Percentiles rank a stretch among this genome's conserved stretches.
Conservation (phyloP, 2,329 filamentous ascomycete species). For the Epichloe sylvatica region DNA sequence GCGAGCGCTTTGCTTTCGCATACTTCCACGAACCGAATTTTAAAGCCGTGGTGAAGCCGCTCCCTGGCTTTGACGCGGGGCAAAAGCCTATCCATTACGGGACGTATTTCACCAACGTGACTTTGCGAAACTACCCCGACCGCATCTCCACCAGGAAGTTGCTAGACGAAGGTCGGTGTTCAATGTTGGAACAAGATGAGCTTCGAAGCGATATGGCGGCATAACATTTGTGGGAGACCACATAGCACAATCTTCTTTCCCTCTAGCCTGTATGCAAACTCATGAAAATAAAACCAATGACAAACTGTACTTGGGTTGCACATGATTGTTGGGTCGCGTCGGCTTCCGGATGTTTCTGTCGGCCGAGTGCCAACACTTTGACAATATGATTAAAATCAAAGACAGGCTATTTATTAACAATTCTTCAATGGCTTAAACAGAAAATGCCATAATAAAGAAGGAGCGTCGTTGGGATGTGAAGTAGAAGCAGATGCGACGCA, state of each 20-base stretch:
- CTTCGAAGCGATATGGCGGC: conserved; percentile 13
- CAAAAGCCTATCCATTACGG: conserved; percentile 30
- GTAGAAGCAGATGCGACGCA: too few relatives aligned
- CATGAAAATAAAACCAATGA: too few relatives aligned
- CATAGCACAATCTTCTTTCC: neutral
- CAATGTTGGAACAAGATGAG: conserved; percentile 9
- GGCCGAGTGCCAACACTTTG: neutral
- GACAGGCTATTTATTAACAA: too few relatives aligned
- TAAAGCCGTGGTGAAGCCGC: conserved; percentile 27
- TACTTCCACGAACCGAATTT: conserved; percentile 40
- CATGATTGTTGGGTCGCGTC: too few relatives aligned
- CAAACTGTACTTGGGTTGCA: too few relatives aligned
- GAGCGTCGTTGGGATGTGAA: too few relatives aligned
- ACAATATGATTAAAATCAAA: too few relatives aligned
- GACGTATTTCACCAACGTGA: conserved; percentile 39
- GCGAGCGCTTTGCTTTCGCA: conserved; percentile 33
- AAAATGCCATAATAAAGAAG: too few relatives aligned
- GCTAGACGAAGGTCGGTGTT: conserved; percentile 15
- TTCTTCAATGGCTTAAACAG: neutral
- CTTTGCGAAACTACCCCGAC: conserved; percentile 33
- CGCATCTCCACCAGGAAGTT: conserved; percentile 28
- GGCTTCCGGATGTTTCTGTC: neutral
- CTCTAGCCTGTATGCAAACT: too few relatives aligned
- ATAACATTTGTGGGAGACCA: neutral
- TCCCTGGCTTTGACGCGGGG: conserved; percentile 23